Conservation (phyloP, 2,329 filamentous ascomycete genomes). For the Macrophomina pseudophaseolina region DNA sequence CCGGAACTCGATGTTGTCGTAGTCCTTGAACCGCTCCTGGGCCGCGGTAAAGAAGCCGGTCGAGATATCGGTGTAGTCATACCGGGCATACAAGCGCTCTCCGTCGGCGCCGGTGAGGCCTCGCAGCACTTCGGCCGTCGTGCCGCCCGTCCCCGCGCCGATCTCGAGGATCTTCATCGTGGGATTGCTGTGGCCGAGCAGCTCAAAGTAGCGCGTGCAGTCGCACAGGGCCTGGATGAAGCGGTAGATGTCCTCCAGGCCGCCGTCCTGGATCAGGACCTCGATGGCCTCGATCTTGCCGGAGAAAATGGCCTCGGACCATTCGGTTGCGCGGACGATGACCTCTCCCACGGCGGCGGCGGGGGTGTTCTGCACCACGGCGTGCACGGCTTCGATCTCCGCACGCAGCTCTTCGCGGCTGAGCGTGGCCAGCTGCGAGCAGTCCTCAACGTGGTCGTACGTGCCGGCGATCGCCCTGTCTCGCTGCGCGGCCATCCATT, state of each 20-base stretch:
- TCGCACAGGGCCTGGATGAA: slow-evolving; percentile 27
- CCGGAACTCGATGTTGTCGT: slow-evolving; percentile 26
- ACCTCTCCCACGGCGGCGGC: slow-evolving; percentile 4
- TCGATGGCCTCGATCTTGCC: slow-evolving; percentile 16
- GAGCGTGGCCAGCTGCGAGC: background rate
- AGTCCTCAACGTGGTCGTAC: slow-evolving; percentile 6
- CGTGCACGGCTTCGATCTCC: background rate
- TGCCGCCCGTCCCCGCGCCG: slow-evolving; percentile 30
- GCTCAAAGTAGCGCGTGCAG: slow-evolving; percentile 22
- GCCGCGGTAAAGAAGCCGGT: slow-evolving; percentile 26
- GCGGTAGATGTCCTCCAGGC: slow-evolving; percentile 28
- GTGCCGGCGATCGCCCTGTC: background rate
- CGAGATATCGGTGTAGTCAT: slow-evolving; percentile 32
- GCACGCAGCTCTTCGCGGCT: background rate
- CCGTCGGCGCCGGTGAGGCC: slow-evolving; percentile 15
- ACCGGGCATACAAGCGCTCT: slow-evolving; percentile 20
- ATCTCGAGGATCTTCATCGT: slow-evolving; percentile 27
- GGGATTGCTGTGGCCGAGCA: slow-evolving; percentile 1
- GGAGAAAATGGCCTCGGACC: slow-evolving; percentile 24
- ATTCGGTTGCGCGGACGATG: slow-evolving; percentile 26
- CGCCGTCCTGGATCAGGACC: slow-evolving; percentile 17
- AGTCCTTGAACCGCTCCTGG: slow-evolving; percentile 9
- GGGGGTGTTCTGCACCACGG: background rate
- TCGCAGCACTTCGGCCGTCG: slow-evolving; percentile 24
- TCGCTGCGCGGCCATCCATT: slow-evolving; percentile 15